Conservation (phyloP, 2,329 filamentous ascomycete genomes). For the Xylaria digitata region DNA sequence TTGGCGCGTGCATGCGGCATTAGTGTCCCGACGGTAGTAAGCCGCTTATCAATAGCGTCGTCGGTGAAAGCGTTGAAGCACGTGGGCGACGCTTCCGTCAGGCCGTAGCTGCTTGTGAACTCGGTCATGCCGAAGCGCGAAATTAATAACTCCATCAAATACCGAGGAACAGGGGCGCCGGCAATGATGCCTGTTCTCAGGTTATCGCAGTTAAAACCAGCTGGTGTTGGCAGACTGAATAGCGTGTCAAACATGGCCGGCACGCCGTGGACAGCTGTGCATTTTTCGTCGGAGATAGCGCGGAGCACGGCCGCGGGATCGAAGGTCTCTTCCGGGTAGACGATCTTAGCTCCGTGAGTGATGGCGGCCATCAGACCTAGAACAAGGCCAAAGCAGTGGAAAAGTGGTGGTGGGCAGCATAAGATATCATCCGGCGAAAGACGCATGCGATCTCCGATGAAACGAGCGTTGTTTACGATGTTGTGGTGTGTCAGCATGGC, state of each 20-base stretch:
- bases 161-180: constrained; percentile 78
- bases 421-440: constrained; percentile 74
- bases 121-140: constrained; percentile 79
- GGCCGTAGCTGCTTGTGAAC: constrained; percentile 76
- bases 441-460: constrained; percentile 79
- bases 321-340: constrained; percentile 81
- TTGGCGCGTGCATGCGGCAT: constrained; percentile 83
- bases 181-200: constrained; percentile 83
- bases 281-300: constrained; percentile 73
- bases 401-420: constrained; percentile 85
- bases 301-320: constrained; percentile 73
- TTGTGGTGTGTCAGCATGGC: constrained; percentile 79
- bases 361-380: constrained; percentile 78
- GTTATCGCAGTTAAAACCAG: constrained; percentile 59
- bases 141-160: constrained; percentile 79
- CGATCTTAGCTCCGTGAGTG: constrained; percentile 79
- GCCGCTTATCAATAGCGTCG: constrained; percentile 72
- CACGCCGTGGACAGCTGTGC: constrained; percentile 82
- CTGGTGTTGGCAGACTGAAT: constrained; percentile 57
- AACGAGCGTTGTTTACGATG: constrained; percentile 73
- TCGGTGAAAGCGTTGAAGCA: constrained; percentile 84
- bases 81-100: constrained; percentile 83
- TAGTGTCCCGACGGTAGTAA: constrained; percentile 79
- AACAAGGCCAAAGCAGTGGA: constrained; percentile 87
- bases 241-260: constrained; percentile 85